phyloP scores from a whole-genome alignment of 495 filamentous ascomycete species.

The Aspergillus nidulans region DNA sequence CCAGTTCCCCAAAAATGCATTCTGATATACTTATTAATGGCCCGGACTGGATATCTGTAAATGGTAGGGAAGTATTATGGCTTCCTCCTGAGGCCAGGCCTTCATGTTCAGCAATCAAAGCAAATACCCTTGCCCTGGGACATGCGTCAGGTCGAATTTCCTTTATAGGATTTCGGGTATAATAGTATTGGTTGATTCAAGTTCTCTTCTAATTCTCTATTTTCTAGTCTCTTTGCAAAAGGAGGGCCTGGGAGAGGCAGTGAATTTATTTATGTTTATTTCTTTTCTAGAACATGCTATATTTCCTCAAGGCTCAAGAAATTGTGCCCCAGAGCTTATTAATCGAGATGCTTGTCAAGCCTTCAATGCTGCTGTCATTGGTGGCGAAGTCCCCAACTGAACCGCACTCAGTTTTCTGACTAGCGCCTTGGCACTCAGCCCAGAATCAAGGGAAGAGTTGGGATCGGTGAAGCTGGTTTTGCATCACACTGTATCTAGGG shows the following conservation, averaged over 20 bases:
- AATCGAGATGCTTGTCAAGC: background rate
- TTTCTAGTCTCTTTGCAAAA: conserved; percentile 4
- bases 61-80: background rate
- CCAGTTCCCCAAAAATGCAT: background rate
- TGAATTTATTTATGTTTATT: background rate
- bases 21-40: background rate
- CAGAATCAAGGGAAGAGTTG: too few species aligned
- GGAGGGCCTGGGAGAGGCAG: conserved; percentile 1
- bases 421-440: too few species aligned
- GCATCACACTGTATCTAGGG: too few species aligned
- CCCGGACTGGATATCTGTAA: background rate
- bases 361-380: too few species aligned
- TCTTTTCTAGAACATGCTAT: background rate
- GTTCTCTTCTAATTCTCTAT: background rate
- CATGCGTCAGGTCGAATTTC: conserved; percentile 1
- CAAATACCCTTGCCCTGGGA: background rate
- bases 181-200: background rate
- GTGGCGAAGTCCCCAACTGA: too few species aligned
- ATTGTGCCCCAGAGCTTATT: background rate
- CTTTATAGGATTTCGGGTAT: background rate
- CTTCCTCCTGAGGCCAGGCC: background rate
- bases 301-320: background rate
- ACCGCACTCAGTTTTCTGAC: too few species aligned
- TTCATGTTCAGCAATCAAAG: background rate
- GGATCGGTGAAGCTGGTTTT: too few species aligned